Base-by-base conservation (phyloP, 2,329 filamentous ascomycete species). In the Neocatenulostroma microsporum region DNA sequence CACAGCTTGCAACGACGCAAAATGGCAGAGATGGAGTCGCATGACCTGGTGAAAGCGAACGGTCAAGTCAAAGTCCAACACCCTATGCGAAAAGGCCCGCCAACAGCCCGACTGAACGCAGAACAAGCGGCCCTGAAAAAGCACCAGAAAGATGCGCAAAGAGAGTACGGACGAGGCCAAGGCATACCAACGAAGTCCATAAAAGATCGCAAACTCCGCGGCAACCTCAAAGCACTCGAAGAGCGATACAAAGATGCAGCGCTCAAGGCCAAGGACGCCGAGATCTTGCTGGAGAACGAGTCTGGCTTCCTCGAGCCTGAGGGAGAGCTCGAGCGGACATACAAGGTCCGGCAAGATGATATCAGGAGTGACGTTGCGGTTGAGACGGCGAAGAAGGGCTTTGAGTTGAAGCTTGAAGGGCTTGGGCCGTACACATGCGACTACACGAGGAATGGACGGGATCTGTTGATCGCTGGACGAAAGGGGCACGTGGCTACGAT, bases 401-500 rank as follows among this genome's bases (percentile, higher is more conserved):
- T 98, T 56, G 88, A 95, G 46, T 66, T 98, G 53, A 87, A 83
- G 53, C 66, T 98, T 37, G 78, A 85, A 27, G 72, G 80, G 14
- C 66, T 95, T 21, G 91, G 91, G 0, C 91, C 91, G 1, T 98
- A 98, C 55, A 69, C 80, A 1, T 82, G 80, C 57, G 86, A 95
- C 49, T 98, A 94, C 63, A 86, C 85, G 31, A 74, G 86, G 29
- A 96, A 94, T 55, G 91, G 91, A 31, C 76, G 84, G 47, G 80
- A 93, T 52, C 65, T 98, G 45, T 67, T 98, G 36, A 70, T 98
- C 21, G 87, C 82, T 10, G 88, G 91, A 18, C 73, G 86, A 42
- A 95, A 94, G 63, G 91, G 91, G 11, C 91, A 98, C 76, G 71
- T 98, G 47, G 89, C 91, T 39, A 89, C 84, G 1, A 93, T 96